A percentile compares a stretch with the other conserved stretches of the same genome.
These are phyloP conservation scores for Choanephora cucurbitarum DNA, from an alignment of 371 early-diverging fungal species.

Conservation along the genomic window DNA sequence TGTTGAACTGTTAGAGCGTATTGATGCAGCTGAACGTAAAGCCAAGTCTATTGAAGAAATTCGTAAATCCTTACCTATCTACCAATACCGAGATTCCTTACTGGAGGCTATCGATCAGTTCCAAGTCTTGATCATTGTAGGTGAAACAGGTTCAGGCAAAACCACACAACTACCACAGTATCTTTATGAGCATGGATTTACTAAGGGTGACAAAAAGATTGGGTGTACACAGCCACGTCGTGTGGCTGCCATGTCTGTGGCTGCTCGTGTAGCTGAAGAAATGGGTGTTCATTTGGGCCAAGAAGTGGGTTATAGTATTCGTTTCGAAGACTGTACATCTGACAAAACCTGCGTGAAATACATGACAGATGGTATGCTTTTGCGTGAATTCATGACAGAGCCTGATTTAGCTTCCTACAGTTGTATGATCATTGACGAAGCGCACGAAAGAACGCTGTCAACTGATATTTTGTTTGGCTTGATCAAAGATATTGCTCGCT, in stretches of 20 bases:
- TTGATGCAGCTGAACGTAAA: slow-evolving; percentile 72
- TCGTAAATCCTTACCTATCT: slow-evolving; percentile 92
- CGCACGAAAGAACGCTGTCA: slow-evolving; percentile 98
- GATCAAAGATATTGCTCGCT: slow-evolving; percentile 95
- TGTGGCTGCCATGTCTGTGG: slow-evolving; percentile 99
- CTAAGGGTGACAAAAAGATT: slow-evolving; percentile 85
- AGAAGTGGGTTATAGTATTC: slow-evolving; percentile 97
- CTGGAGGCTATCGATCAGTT: slow-evolving; percentile 83
- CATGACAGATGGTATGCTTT: slow-evolving; percentile 99
- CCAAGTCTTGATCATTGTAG: slow-evolving; percentile 92
- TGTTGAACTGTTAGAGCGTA: slow-evolving; percentile 59
- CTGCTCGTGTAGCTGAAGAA: slow-evolving; percentile 96
- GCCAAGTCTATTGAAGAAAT: slow-evolving; percentile 83
- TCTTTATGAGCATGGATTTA: slow-evolving; percentile 93
- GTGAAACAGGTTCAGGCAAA: slow-evolving; percentile 99
- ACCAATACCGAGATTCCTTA: slow-evolving; percentile 78
- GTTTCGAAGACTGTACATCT: slow-evolving; percentile 97
- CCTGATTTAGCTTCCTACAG: slow-evolving; percentile 92
- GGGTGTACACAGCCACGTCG: slow-evolving; percentile 99
- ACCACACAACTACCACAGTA: slow-evolving; percentile 99
- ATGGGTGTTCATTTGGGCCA: slow-evolving; percentile 91
- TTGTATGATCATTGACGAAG: slow-evolving; percentile 98
- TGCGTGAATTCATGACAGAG: slow-evolving; percentile 97
- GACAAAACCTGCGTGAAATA: slow-evolving; percentile 97
- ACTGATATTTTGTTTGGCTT: slow-evolving; percentile 98